phyloP scores from a whole-genome alignment of 176 grass and related monocot species.

The Dactylis glomerata region DNA sequence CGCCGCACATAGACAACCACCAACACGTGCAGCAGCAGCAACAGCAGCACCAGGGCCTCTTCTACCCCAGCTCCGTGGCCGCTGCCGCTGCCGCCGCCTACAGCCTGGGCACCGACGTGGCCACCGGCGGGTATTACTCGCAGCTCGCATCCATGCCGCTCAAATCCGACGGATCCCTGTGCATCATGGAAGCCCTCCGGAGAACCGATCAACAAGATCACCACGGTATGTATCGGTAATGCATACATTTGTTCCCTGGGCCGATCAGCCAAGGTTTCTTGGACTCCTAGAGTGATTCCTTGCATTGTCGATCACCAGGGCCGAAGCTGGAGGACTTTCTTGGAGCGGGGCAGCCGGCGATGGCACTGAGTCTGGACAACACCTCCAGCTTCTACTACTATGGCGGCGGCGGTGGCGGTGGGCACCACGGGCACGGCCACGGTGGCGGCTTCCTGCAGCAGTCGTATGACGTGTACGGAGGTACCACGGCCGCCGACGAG shows the following conservation, averaged over 20 bases:
- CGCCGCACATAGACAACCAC: constrained; percentile 61
- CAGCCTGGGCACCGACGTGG: constrained; percentile 26
- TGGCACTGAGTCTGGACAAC: constrained; percentile 86
- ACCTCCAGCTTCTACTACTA: constrained; percentile 66
- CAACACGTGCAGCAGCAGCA: constrained; percentile 42
- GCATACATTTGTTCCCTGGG: background rate
- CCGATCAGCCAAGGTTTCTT: background rate
- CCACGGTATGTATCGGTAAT: constrained; percentile 9
- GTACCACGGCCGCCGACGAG: constrained; percentile 7
- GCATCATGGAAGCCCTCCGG: constrained; percentile 98
- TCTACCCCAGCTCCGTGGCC: constrained; percentile 41
- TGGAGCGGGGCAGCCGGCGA: constrained; percentile 62
- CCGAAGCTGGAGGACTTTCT: constrained; percentile 98
- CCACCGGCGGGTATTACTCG: constrained; percentile 51
- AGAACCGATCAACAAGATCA: constrained; percentile 69
- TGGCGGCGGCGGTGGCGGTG: background rate
- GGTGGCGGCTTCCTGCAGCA: constrained; percentile 42
- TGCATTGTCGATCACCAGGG: constrained; percentile 47
- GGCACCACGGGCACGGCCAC: background rate
- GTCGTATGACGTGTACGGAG: constrained; percentile 56
- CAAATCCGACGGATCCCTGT: constrained; percentile 93
- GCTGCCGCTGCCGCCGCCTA: constrained; percentile 26
- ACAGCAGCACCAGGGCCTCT: constrained; percentile 41
- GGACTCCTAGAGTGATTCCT: background rate
- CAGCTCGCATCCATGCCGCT: constrained; percentile 96